Evolutionary conservation across 345 rosid genomes (phyloP).

Genomic region (Leavenworthia alabamica): DNA sequence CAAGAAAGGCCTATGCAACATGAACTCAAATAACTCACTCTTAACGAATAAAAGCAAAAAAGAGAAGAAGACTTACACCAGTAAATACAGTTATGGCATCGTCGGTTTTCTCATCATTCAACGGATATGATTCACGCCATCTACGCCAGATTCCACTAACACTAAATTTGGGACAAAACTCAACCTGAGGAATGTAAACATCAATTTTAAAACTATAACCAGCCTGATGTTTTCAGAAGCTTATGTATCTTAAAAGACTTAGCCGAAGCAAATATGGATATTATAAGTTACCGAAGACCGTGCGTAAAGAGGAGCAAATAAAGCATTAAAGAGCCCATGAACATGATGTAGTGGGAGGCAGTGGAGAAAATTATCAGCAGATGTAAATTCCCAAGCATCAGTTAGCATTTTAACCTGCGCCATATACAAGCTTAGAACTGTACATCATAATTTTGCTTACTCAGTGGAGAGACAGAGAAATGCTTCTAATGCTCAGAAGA

Average conservation of each 20-base stretch:
- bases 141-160: conserved; percentile 93
- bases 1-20: conserved; percentile 5
- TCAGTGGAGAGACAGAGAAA: conserved; percentile 14
- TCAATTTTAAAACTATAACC: not conserved
- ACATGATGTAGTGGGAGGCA: conserved; percentile 98
- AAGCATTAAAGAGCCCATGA: conserved; percentile 89
- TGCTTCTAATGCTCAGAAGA: not conserved
- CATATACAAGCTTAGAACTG: conserved; percentile 12
- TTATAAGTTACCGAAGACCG: conserved; percentile 54
- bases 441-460: not conserved
- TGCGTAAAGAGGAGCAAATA: conserved; percentile 80
- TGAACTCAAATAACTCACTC: not conserved
- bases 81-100: conserved; percentile 80
- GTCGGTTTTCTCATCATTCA: conserved; percentile 42
- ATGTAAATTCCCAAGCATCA: conserved; percentile 88
- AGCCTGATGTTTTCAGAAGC: conserved; percentile 6
- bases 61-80: conserved; percentile 64
- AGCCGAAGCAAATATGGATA: not conserved
- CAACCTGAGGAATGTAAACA: conserved; percentile 48
- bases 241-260: not conserved
- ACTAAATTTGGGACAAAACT: conserved; percentile 90
- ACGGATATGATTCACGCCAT: conserved; percentile 80
- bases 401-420: conserved; percentile 72
- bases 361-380: conserved; percentile 76
- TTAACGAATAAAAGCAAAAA: not conserved